Evolutionary conservation across 768 basidiomycete genomes (phyloP).

Genomic region (Tricholoma hemisulphureum): DNA sequence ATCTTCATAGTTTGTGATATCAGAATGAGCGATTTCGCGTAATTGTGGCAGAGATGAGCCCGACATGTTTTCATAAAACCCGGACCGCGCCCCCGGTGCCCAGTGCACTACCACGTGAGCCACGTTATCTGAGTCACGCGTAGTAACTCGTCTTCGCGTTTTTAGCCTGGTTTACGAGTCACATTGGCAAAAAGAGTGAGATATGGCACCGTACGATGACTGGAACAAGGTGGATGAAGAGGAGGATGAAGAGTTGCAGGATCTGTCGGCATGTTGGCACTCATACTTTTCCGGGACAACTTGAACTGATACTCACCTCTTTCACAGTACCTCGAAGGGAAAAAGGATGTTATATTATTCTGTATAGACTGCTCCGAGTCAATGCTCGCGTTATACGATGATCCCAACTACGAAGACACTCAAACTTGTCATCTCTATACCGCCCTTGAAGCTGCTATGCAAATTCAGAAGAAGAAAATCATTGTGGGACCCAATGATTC

Average conservation of each 20-base stretch:
- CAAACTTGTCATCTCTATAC: conserved; percentile 75
- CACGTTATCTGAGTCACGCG: not conserved
- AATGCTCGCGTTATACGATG: conserved; percentile 75
- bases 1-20: conserved; percentile 4
- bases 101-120: not conserved
- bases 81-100: not conserved
- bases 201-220: conserved; percentile 68
- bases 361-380: conserved; percentile 91
- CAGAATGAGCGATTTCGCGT: conserved; percentile 27
- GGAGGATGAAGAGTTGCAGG: conserved; percentile 81
- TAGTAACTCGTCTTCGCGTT: not conserved
- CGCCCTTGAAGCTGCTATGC: conserved; percentile 80
- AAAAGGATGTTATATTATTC: conserved; percentile 88
- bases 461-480: conserved; percentile 89
- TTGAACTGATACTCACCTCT: not conserved
- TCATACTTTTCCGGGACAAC: not conserved
- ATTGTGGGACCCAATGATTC: conserved; percentile 84
- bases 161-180: no score
- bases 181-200: not conserved
- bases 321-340: conserved; percentile 62
- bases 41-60: conserved; percentile 17
- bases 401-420: conserved; percentile 60
- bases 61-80: conserved; percentile 5
- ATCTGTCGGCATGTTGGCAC: conserved; percentile 49
- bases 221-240: conserved; percentile 81